Conservation (phyloP, 768 basidiomycete species). For the Pleurotus tuber-regium region DNA sequence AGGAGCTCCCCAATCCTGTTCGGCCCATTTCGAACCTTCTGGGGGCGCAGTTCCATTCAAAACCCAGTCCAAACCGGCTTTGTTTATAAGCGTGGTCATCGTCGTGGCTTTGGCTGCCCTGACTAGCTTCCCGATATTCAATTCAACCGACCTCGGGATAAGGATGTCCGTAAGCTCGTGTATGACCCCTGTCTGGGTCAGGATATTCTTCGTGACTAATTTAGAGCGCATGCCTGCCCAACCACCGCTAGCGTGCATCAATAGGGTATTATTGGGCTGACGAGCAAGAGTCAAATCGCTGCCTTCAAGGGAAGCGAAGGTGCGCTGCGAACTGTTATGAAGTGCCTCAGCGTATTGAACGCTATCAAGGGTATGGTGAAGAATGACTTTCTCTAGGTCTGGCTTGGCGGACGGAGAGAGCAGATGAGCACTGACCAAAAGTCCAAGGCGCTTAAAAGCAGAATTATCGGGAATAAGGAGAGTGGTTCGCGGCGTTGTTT, state of each 20-base stretch:
- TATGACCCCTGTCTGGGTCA: constrained; percentile 88
- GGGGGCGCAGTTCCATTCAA: constrained; percentile 82
- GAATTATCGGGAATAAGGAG: constrained; percentile 85
- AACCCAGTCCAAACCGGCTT: constrained; percentile 89
- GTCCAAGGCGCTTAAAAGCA: constrained; percentile 86
- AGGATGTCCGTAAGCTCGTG: constrained; percentile 85
- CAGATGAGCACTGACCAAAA: constrained; percentile 83
- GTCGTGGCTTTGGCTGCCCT: constrained; percentile 86
- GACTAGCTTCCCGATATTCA: constrained; percentile 88
- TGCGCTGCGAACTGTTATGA: constrained; percentile 62
- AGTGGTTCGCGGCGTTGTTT: constrained; percentile 66
- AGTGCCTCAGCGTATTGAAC: constrained; percentile 71
- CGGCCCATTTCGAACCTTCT: constrained; percentile 64
- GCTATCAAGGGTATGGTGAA: constrained; percentile 81
- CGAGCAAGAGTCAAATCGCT: constrained; percentile 74
- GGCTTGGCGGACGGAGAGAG: constrained; percentile 72
- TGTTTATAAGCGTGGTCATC: constrained; percentile 80
- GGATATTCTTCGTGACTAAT: constrained; percentile 57
- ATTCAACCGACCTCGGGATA: constrained; percentile 82
- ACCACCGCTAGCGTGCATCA: constrained; percentile 69
- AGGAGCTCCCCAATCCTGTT: constrained; percentile 41
- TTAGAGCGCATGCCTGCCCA: constrained; percentile 70
- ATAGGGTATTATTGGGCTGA: constrained; percentile 43
- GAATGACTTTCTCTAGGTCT: constrained; percentile 80
- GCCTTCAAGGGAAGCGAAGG: constrained; percentile 83